Percentiles rank a stretch among this genome's conserved stretches.
phyloP scores from a whole-genome alignment of 2,329 filamentous ascomycete species.

The Teratosphaeria zuluensis region DNA sequence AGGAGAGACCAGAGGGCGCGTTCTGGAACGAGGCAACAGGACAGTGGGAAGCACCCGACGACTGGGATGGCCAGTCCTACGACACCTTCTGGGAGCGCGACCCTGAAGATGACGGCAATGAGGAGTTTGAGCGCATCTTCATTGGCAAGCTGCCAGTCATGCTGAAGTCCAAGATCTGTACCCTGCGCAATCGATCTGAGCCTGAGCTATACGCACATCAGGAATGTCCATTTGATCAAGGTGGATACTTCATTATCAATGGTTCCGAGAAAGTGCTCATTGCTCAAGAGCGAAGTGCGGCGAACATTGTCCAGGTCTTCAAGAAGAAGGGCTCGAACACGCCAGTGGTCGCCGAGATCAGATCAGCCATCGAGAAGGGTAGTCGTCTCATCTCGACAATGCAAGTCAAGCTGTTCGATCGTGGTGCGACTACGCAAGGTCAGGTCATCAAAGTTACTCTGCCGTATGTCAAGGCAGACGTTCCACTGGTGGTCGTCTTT shows the following conservation, averaged over 20 bases:
- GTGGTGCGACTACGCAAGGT: conserved; percentile 59
- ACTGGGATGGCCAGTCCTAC: conserved; percentile 33
- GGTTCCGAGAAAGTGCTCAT: conserved; percentile 98
- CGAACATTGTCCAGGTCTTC: conserved; percentile 98
- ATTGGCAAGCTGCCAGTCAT: conserved; percentile 95
- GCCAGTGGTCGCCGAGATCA: conserved; percentile 88
- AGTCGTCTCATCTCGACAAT: conserved; percentile 89
- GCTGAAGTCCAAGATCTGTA: conserved; percentile 94
- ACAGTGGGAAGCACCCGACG: conserved; percentile 15
- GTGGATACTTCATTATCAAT: conserved; percentile 98
- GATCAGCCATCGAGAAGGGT: conserved; percentile 92
- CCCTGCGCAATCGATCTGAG: conserved; percentile 72
- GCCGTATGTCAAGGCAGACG: conserved; percentile 86
- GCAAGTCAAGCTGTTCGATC: conserved; percentile 69
- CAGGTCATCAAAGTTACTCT: conserved; percentile 83
- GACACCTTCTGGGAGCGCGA: conserved; percentile 38
- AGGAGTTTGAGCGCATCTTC: conserved; percentile 64
- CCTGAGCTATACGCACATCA: conserved; percentile 83
- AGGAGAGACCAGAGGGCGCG: conserved; percentile 59
- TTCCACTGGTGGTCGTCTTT: conserved; percentile 93
- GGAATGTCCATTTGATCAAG: conserved; percentile 96
- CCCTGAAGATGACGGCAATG: conserved; percentile 20
- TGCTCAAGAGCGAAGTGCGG: conserved; percentile 91
- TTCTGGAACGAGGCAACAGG: conserved; percentile 57
- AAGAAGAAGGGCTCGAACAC: conserved; percentile 94